Conservation (phyloP, 1,284 basidiomycete genomes). For the Chiua sp. region DNA sequence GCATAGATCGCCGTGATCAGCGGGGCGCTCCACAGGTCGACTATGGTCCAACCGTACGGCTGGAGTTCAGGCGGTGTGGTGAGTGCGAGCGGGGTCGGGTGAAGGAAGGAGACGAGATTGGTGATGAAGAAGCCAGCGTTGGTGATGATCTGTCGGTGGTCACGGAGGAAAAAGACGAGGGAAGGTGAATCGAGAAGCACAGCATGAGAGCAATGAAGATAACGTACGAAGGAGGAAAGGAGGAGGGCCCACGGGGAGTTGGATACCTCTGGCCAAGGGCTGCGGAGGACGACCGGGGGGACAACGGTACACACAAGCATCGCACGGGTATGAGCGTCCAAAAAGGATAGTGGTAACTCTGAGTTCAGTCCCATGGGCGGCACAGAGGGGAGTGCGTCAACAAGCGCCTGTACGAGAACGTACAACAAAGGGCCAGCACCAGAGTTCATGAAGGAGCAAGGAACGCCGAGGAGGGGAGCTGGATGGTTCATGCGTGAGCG, state of each 20-base stretch:
- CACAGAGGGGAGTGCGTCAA: slow-evolving; percentile 60
- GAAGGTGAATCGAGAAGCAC: too few relatives aligned
- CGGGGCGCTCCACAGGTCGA: slow-evolving; percentile 78
- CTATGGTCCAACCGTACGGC: slow-evolving; percentile 76
- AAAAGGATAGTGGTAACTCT: slow-evolving; percentile 66
- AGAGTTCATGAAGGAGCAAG: slow-evolving; percentile 74
- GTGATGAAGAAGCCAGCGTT: slow-evolving; percentile 78
- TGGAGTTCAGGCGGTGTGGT: slow-evolving; percentile 72
- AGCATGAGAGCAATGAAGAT: too few relatives aligned
- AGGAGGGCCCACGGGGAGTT: slow-evolving; percentile 75
- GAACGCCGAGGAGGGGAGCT: slow-evolving; percentile 68
- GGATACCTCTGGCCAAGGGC: slow-evolving; percentile 53
- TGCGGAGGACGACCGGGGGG: slow-evolving; percentile 62
- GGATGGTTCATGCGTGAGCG: neutral
- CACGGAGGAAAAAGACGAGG: too few relatives aligned
- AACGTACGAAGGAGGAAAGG: slow-evolving; percentile 66
- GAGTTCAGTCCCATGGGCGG: slow-evolving; percentile 54
- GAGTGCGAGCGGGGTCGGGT: slow-evolving; percentile 64
- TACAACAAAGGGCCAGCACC: slow-evolving; percentile 63
- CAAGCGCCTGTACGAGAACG: slow-evolving; percentile 55
- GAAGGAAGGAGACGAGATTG: slow-evolving; percentile 70
- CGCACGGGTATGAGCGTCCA: slow-evolving; percentile 74
- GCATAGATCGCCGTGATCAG: slow-evolving; percentile 71
- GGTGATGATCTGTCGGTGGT: slow-evolving; percentile 56
- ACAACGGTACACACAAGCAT: slow-evolving; percentile 74